Conservation (phyloP, 2,329 filamentous ascomycete species). For the Sporothrix schenckii region DNA sequence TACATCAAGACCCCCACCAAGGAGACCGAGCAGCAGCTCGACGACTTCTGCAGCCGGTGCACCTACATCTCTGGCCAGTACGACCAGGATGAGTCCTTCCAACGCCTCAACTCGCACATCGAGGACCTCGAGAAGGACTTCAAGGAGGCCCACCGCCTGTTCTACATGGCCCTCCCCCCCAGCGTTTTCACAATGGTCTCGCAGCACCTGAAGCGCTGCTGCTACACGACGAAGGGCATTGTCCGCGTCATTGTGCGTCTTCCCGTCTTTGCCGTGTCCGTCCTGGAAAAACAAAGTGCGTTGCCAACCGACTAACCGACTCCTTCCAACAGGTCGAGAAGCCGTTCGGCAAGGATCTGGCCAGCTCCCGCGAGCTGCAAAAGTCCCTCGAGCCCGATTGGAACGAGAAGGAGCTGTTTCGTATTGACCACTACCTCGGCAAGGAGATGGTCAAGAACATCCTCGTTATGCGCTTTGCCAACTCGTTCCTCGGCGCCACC, state of each 20-base stretch:
- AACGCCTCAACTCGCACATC: slow-evolving; percentile 80
- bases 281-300: background rate
- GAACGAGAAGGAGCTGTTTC: slow-evolving; percentile 98
- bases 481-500: slow-evolving; percentile 96
- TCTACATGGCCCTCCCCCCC: slow-evolving; percentile 98
- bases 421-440: slow-evolving; percentile 98
- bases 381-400: slow-evolving; percentile 95
- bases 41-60: slow-evolving; percentile 85
- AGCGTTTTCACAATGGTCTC: slow-evolving; percentile 98
- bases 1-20: slow-evolving; percentile 99
- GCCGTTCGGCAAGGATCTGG: slow-evolving; percentile 96
- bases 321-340: slow-evolving; percentile 77
- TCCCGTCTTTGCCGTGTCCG: background rate
- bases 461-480: slow-evolving; percentile 94
- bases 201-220: slow-evolving; percentile 94
- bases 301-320: background rate
- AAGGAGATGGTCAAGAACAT: slow-evolving; percentile 99
- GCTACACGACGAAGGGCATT: slow-evolving; percentile 89
- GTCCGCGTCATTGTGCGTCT: slow-evolving; percentile 80
- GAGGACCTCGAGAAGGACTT: slow-evolving; percentile 80
- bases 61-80: slow-evolving; percentile 97
- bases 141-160: slow-evolving; percentile 85
- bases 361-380: slow-evolving; percentile 90
- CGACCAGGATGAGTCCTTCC: slow-evolving; percentile 93
- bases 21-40: slow-evolving; percentile 92